Evolutionary conservation across 1,139 yeast genomes (phyloP).

Genomic region (Magnusiomyces suaveolens): DNA sequence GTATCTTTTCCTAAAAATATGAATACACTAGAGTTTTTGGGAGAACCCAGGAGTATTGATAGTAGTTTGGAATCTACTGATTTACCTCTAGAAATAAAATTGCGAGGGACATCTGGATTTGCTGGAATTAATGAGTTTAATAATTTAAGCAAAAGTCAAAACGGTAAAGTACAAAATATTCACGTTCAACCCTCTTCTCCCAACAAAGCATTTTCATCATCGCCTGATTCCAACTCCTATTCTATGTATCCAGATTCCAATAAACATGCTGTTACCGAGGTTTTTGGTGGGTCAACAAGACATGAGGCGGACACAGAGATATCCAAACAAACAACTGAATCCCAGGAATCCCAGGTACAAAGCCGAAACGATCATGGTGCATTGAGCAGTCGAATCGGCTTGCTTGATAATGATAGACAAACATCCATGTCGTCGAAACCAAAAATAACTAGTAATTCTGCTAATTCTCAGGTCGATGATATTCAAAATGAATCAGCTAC

Average conservation of each 20-base stretch:
- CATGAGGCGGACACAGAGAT: too few species aligned
- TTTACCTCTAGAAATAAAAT: too few species aligned
- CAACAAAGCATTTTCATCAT: not conserved
- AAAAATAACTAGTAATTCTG: not conserved
- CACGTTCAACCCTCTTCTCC: not conserved
- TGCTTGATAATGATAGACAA: not conserved
- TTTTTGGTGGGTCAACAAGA: not conserved
- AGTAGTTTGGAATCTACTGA: too few species aligned
- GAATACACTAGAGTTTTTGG: too few species aligned
- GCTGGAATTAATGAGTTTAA: too few species aligned
- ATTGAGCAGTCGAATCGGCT: not conserved
- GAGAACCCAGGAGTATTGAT: too few species aligned
- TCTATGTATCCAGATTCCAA: not conserved
- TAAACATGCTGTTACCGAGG: not conserved
- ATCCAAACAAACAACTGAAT: too few species aligned
- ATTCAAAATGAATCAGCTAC: not conserved
- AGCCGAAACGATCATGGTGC: not conserved
- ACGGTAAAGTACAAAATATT: not conserved
- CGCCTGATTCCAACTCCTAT: not conserved
- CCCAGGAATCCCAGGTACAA: not conserved
- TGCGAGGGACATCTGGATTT: too few species aligned
- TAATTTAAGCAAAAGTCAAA: not conserved
- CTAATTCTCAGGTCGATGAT: not conserved
- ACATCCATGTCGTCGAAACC: not conserved
- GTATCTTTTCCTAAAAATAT: not conserved